Conservation (phyloP, 345 rosid species). For the Citropsis articulata region DNA sequence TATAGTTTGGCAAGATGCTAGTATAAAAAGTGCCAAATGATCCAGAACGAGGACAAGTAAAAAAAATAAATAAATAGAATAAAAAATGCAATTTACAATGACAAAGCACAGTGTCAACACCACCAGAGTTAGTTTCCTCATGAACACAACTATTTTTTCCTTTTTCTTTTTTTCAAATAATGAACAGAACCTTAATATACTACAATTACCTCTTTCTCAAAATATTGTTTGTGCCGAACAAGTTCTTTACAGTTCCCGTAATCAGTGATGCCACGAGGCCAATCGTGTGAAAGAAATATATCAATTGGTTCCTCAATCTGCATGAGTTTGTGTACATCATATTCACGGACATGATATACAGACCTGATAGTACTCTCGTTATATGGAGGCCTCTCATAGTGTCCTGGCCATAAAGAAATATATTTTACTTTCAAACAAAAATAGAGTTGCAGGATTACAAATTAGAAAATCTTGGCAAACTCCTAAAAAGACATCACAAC, state of each 20-base stretch:
- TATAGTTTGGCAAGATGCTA: not conserved
- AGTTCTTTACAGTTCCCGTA: constrained; percentile 68
- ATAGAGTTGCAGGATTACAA: not conserved
- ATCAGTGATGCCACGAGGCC: constrained; percentile 93
- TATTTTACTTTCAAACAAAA: not conserved
- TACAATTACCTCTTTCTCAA: constrained; percentile 59
- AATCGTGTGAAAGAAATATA: constrained; percentile 92
- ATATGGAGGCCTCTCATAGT: constrained; percentile 85
- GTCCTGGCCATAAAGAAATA: constrained; percentile 49
- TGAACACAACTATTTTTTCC: too few species aligned
- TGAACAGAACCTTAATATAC: not conserved
- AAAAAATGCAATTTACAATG: too few species aligned
- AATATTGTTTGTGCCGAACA: constrained; percentile 48
- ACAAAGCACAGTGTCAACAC: not conserved
- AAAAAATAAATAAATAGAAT: too few species aligned
- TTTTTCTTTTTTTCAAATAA: too few species aligned
- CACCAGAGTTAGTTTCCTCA: not conserved
- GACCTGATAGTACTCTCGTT: constrained; percentile 61
- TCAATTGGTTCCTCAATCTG: constrained; percentile 76
- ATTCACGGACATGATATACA: constrained; percentile 87
- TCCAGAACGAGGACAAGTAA: not conserved
- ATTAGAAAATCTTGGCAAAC: not conserved
- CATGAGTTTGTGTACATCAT: constrained; percentile 85
- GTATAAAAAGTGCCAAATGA: not conserved
- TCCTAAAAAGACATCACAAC: not conserved